A percentile compares a stretch with the other conserved stretches of the same genome.
These are phyloP conservation scores for Mycena sanguinolenta DNA, from an alignment of 768 basidiomycete genomes.

Conservation along the genomic window DNA sequence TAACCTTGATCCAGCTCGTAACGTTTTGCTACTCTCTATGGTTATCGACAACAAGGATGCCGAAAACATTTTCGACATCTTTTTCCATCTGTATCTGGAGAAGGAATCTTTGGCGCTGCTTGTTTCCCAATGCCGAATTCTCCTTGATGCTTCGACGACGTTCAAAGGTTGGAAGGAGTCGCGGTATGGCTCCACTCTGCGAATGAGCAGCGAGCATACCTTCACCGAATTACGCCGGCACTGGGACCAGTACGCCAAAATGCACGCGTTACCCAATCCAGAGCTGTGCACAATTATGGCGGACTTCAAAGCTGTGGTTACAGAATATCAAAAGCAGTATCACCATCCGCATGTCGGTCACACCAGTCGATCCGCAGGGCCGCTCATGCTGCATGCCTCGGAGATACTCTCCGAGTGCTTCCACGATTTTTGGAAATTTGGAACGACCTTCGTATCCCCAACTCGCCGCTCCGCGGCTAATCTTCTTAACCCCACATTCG, in stretches of 20 bases:
- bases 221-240: too few relatives aligned
- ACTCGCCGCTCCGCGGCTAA: constrained; percentile 40
- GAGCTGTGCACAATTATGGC: constrained; percentile 26
- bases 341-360: constrained; percentile 17
- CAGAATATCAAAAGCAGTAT: constrained; percentile 9
- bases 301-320: constrained; percentile 33
- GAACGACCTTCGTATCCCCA: constrained; percentile 48
- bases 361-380: too few relatives aligned
- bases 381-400: too few relatives aligned
- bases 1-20: constrained; percentile 54
- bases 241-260: constrained; percentile 50
- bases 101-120: too few relatives aligned
- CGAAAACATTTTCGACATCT: too few relatives aligned
- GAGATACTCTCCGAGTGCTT: constrained; percentile 45
- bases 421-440: constrained; percentile 56
- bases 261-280: constrained; percentile 41
- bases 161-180: constrained; percentile 55
- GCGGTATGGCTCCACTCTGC: constrained; percentile 53
- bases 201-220: constrained; percentile 54
- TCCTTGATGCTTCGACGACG: constrained; percentile 50
- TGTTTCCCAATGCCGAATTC: too few relatives aligned
- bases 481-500: constrained; percentile 61
- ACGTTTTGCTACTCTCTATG: constrained; percentile 61
- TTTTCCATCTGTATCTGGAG: too few relatives aligned
- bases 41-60: constrained; percentile 50